Evolutionary conservation across 768 basidiomycete species (phyloP).

Genomic region (Kwoniella dejecticola): DNA sequence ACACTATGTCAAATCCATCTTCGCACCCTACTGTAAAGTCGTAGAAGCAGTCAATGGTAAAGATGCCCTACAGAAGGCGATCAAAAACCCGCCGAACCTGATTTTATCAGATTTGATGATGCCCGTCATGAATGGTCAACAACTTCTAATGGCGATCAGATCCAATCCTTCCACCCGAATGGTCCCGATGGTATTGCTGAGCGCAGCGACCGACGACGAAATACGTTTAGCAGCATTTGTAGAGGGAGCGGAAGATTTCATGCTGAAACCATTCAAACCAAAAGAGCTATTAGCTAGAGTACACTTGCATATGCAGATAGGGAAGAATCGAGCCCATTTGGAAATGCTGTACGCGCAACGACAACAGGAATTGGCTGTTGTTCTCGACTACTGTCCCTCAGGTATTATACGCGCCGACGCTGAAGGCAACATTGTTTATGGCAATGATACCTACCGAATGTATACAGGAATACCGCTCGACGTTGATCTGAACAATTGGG

Average conservation of each 20-base stretch:
- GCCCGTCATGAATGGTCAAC: slow-evolving; percentile 45
- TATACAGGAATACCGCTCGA: slow-evolving; percentile 7
- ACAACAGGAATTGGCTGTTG: slow-evolving; percentile 27
- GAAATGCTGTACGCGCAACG: slow-evolving; percentile 31
- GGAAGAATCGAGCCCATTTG: slow-evolving; percentile 47
- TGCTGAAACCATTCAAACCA: slow-evolving; percentile 55
- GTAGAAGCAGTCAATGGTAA: slow-evolving; percentile 49
- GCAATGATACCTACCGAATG: slow-evolving; percentile 16
- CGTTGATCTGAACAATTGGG: slow-evolving; percentile 26
- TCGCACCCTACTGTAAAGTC: slow-evolving; percentile 50
- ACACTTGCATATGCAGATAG: slow-evolving; percentile 56
- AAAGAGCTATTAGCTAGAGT: slow-evolving; percentile 55
- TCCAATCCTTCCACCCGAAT: slow-evolving; percentile 26
- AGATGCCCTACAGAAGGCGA: slow-evolving; percentile 39
- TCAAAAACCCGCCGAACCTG: slow-evolving; percentile 35
- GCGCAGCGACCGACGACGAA: slow-evolving; percentile 53
- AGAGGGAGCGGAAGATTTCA: slow-evolving; percentile 54
- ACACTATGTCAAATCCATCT: slow-evolving; percentile 49
- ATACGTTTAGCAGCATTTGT: slow-evolving; percentile 45
- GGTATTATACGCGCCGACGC: slow-evolving; percentile 31
- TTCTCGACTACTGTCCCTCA: slow-evolving; percentile 34
- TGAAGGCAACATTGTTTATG: slow-evolving; percentile 27
- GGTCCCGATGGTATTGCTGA: slow-evolving; percentile 52
- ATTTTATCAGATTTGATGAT: slow-evolving; percentile 56
- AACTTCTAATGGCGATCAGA: slow-evolving; percentile 33